Evolutionary conservation across 2,329 filamentous ascomycete genomes (phyloP).

Genomic region (Monilinia laxa): DNA sequence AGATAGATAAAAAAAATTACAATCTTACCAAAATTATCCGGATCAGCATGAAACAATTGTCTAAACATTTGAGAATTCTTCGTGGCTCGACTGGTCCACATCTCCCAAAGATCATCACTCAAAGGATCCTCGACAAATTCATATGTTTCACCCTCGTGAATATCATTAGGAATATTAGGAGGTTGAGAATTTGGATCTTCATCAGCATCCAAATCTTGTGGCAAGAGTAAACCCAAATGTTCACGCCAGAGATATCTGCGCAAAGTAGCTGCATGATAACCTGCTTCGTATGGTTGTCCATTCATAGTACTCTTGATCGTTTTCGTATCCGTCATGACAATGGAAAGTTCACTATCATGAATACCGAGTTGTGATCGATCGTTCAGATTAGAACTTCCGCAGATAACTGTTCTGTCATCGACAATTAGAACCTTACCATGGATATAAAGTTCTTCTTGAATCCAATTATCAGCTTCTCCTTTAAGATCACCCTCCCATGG

Average conservation of each 20-base stretch:
- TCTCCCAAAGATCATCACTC: slow-evolving; percentile 62
- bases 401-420: slow-evolving; percentile 82
- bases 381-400: slow-evolving; percentile 87
- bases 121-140: slow-evolving; percentile 71
- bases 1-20: background rate
- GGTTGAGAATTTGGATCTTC: slow-evolving; percentile 73
- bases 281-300: slow-evolving; percentile 72
- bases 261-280: slow-evolving; percentile 79
- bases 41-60: slow-evolving; percentile 83
- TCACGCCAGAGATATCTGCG: slow-evolving; percentile 85
- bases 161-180: slow-evolving; percentile 67
- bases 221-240: slow-evolving; percentile 77
- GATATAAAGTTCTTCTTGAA: slow-evolving; percentile 95
- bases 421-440: slow-evolving; percentile 89
- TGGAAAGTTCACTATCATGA: slow-evolving; percentile 87
- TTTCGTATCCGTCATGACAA: slow-evolving; percentile 83
- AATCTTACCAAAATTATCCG: slow-evolving; percentile 72
- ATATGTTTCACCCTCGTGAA: slow-evolving; percentile 60
- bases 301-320: slow-evolving; percentile 72
- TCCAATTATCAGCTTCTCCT: slow-evolving; percentile 80
- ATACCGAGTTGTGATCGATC: slow-evolving; percentile 84
- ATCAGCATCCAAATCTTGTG: slow-evolving; percentile 67
- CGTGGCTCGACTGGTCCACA: slow-evolving; percentile 68
- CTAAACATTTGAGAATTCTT: slow-evolving; percentile 73
- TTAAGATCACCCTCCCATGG: slow-evolving; percentile 72